phyloP scores from a whole-genome alignment of 1,284 basidiomycete genomes.

The Blastosporella zonata region DNA sequence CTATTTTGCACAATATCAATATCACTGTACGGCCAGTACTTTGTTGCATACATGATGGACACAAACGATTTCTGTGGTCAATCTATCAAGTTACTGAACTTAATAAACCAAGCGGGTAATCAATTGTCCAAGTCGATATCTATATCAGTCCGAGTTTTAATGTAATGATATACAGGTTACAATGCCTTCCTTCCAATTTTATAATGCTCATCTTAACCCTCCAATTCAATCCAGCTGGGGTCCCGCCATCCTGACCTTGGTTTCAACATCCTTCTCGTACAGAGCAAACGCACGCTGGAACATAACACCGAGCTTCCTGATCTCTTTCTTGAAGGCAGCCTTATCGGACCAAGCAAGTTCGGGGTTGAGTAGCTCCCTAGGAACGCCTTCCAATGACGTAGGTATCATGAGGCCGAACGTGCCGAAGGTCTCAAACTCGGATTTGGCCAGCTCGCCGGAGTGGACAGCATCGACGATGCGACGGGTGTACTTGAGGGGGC shows the following conservation, averaged over 20 bases:
- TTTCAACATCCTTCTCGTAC: slow-evolving; percentile 82
- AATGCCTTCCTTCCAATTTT: slow-evolving; percentile 6
- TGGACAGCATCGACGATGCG: slow-evolving; percentile 97
- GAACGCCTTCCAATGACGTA: slow-evolving; percentile 77
- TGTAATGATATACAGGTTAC: slow-evolving; percentile 1
- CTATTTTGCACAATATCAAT: slow-evolving; percentile 9
- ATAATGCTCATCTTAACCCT: background rate
- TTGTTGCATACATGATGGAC: background rate
- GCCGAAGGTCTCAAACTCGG: slow-evolving; percentile 83
- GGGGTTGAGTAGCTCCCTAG: slow-evolving; percentile 87
- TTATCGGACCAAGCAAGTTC: slow-evolving; percentile 81
- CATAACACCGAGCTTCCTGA: slow-evolving; percentile 86
- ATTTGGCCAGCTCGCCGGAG: slow-evolving; percentile 85
- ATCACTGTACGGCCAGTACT: no score
- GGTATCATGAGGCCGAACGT: slow-evolving; percentile 84
- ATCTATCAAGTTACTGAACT: no score
- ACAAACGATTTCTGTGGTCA: background rate
- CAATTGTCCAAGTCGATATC: background rate
- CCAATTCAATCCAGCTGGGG: slow-evolving; percentile 40
- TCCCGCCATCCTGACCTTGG: slow-evolving; percentile 77
- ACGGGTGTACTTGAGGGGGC: slow-evolving; percentile 94
- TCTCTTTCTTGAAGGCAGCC: slow-evolving; percentile 82
- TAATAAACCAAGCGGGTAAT: no score
- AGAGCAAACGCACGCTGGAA: slow-evolving; percentile 90
- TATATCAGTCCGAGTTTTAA: background rate